phyloP scores from a whole-genome alignment of 2,329 filamentous ascomycete genomes.

The Colletotrichum higginsianum region DNA sequence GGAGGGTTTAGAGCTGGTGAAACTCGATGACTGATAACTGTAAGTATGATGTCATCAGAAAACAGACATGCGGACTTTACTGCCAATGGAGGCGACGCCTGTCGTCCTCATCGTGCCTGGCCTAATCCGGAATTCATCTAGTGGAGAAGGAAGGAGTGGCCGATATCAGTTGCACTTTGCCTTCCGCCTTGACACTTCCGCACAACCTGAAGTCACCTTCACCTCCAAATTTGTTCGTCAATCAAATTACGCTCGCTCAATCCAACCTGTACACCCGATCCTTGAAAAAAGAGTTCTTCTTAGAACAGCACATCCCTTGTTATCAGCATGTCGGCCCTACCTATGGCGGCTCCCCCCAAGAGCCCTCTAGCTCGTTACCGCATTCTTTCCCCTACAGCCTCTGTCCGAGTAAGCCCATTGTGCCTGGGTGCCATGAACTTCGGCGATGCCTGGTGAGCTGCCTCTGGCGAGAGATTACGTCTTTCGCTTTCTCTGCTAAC shows the following conservation, averaged over 20 bases:
- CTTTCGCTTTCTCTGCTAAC: slow-evolving; percentile 1
- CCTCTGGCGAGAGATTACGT: too few relatives aligned
- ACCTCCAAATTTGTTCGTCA: neutral
- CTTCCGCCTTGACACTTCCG: neutral
- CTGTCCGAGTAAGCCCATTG: slow-evolving; percentile 77
- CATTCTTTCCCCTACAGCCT: slow-evolving; percentile 75
- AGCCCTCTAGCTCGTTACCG: slow-evolving; percentile 76
- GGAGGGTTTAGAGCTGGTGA: neutral
- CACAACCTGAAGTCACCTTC: neutral
- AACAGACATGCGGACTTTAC: neutral
- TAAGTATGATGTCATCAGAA: slow-evolving; percentile 27
- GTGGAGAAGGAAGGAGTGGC: slow-evolving; percentile 22
- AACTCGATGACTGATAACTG: neutral
- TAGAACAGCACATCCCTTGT: slow-evolving; percentile 1
- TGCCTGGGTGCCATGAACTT: slow-evolving; percentile 78
- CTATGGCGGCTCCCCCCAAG: slow-evolving; percentile 64
- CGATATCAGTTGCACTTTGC: slow-evolving; percentile 20
- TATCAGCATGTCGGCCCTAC: slow-evolving; percentile 49
- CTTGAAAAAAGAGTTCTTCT: neutral
- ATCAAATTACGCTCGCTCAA: neutral
- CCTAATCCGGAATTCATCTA: neutral
- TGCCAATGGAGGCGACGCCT: neutral
- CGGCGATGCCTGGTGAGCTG: slow-evolving; percentile 65
- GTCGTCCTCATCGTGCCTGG: neutral
- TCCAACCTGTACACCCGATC: neutral